A percentile compares a stretch with the other conserved stretches of the same genome.
These are phyloP conservation scores for Aspergillus sclerotialis DNA, from an alignment of 2,329 filamentous ascomycete species.

Conservation along the genomic window DNA sequence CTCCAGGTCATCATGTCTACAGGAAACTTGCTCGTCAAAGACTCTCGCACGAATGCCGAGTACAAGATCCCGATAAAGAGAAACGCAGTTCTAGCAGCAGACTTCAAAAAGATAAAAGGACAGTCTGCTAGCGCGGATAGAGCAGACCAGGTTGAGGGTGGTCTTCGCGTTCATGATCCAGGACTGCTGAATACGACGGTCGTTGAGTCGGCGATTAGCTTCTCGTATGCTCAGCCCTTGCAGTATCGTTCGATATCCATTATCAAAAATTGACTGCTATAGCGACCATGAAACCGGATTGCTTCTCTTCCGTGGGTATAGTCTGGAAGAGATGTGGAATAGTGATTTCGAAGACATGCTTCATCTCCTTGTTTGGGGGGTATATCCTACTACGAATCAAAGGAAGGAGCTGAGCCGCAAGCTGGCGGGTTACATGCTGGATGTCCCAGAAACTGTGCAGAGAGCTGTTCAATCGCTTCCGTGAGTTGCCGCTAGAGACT, in stretches of 20 bases:
- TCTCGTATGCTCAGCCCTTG: slow-evolving; percentile 17
- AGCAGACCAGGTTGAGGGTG: slow-evolving; percentile 17
- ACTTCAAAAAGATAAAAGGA: slow-evolving; percentile 21
- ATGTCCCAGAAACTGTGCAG: slow-evolving; percentile 15
- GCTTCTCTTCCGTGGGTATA: slow-evolving; percentile 23
- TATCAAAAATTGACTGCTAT: not conserved
- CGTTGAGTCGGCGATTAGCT: slow-evolving; percentile 22
- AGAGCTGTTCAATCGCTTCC: slow-evolving; percentile 17
- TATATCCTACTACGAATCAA: slow-evolving; percentile 17
- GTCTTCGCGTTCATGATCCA: slow-evolving; percentile 27
- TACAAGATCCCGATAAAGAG: slow-evolving; percentile 22
- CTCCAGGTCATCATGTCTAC: slow-evolving; percentile 2
- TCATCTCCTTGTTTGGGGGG: slow-evolving; percentile 23
- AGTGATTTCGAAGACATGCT: slow-evolving; percentile 27
- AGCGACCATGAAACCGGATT: slow-evolving; percentile 22
- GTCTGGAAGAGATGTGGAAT: slow-evolving; percentile 22
- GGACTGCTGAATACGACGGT: slow-evolving; percentile 29
- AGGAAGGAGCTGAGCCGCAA: slow-evolving; percentile 10
- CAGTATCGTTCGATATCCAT: too few species aligned
- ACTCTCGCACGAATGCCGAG: slow-evolving; percentile 20
- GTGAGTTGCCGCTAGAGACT: slow-evolving; percentile 9
- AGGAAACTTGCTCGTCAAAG: slow-evolving; percentile 14
- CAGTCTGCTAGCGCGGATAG: slow-evolving; percentile 8
- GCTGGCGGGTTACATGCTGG: slow-evolving; percentile 15
- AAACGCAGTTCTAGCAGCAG: slow-evolving; percentile 21